phyloP scores from a whole-genome alignment of 306 rosid species.

The Dalbergia cochinchinensis region DNA sequence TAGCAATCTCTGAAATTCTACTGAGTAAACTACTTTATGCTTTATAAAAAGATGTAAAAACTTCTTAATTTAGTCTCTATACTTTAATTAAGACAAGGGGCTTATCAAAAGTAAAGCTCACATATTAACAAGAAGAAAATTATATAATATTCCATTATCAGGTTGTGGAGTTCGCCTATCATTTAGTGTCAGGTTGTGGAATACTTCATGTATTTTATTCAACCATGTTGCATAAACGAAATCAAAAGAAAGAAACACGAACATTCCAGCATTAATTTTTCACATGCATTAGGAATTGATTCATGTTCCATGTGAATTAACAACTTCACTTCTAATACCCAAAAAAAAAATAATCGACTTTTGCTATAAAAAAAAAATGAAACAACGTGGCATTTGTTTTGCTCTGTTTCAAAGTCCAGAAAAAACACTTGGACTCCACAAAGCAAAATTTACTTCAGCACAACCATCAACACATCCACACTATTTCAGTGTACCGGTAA shows the following conservation, averaged over 20 bases:
- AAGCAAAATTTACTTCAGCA: conserved; percentile 7
- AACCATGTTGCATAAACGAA: background rate
- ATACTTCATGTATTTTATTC: background rate
- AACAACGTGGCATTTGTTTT: background rate
- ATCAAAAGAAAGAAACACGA: conserved; percentile 16
- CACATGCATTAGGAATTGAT: conserved; percentile 19
- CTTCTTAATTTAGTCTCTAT: background rate
- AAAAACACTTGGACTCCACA: background rate
- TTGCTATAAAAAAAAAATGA: background rate
- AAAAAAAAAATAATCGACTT: too few relatives aligned
- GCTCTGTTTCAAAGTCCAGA: background rate
- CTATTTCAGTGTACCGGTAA: background rate
- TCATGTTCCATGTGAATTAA: background rate
- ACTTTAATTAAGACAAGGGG: background rate
- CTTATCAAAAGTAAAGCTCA: background rate
- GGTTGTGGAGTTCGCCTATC: too few relatives aligned
- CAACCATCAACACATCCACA: background rate
- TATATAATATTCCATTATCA: background rate
- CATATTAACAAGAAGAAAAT: background rate
- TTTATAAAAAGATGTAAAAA: background rate
- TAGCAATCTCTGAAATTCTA: background rate
- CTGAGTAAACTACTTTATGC: background rate
- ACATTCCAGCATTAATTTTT: background rate
- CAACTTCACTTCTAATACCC: background rate
- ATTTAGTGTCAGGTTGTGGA: background rate